phyloP scores from a whole-genome alignment of 352 stramenopile genomes.

The Pythium pyrilobum region DNA sequence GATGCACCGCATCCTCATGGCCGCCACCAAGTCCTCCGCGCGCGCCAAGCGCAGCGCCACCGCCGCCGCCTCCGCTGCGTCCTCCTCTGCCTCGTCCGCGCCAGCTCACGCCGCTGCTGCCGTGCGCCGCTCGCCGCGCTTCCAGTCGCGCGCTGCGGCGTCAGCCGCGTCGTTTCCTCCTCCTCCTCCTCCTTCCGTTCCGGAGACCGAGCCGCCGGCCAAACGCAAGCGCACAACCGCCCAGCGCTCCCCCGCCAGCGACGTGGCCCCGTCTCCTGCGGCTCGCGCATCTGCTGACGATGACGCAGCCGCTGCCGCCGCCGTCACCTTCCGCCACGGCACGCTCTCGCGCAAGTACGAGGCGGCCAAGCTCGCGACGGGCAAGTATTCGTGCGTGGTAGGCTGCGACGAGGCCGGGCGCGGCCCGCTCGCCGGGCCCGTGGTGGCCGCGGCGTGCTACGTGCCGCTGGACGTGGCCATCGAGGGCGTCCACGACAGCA shows the following conservation, averaged over 20 bases:
- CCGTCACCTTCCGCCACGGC: conserved; percentile 32
- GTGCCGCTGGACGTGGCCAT: conserved; percentile 78
- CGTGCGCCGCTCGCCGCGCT: conserved; percentile 12
- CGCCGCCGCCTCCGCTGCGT: neutral
- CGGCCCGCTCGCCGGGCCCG: conserved; percentile 91
- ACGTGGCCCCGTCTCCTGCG: neutral
- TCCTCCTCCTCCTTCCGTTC: neutral
- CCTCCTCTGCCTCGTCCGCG: neutral
- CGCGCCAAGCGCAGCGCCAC: neutral
- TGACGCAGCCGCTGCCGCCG: neutral
- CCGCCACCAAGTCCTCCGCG: conserved; percentile 1
- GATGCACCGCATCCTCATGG: conserved; percentile 4
- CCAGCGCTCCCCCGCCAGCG: neutral
- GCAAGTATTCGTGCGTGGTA: conserved; percentile 72
- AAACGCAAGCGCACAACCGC: conserved; percentile 1
- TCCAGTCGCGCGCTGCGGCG: neutral
- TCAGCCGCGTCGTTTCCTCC: neutral
- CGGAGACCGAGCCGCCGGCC: neutral
- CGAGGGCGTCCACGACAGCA: conserved; percentile 91
- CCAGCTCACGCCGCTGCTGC: neutral
- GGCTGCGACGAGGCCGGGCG: conserved; percentile 96
- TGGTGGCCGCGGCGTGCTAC: conserved; percentile 73
- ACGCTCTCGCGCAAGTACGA: conserved; percentile 61
- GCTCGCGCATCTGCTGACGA: neutral
- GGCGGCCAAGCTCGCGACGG: conserved; percentile 36